Conservation (phyloP, 768 basidiomycete species). For the Phallus indusiatus region DNA sequence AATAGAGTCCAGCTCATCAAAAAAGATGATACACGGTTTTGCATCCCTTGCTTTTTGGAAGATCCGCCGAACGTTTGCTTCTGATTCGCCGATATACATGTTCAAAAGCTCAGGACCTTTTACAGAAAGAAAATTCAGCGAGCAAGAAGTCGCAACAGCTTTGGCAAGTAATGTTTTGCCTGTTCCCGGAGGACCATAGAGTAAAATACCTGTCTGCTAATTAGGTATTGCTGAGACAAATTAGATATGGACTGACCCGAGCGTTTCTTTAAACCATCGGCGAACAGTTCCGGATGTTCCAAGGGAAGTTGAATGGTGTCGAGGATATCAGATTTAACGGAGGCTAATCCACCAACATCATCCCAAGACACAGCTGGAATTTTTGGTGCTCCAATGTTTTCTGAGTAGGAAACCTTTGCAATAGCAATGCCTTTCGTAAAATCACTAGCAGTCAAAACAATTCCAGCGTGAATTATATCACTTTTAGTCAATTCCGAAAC, state of each 20-base stretch:
- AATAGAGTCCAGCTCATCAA: conserved; percentile 92
- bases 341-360: conserved; percentile 86
- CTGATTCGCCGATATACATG: conserved; percentile 98
- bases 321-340: conserved; percentile 85
- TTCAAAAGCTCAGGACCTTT: conserved; percentile 94
- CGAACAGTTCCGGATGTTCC: conserved; percentile 83
- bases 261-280: conserved; percentile 87
- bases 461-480: conserved; percentile 24
- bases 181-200: conserved; percentile 94
- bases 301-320: conserved; percentile 93
- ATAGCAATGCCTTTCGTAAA: conserved; percentile 63
- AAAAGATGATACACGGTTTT: conserved; percentile 91
- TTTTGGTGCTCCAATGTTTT: conserved; percentile 93
- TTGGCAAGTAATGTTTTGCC: conserved; percentile 94
- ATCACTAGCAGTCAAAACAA: conserved; percentile 42
- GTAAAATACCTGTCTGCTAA: conserved; percentile 55
- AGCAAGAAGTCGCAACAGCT: conserved; percentile 91
- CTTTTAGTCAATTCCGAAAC: not conserved
- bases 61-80: conserved; percentile 90
- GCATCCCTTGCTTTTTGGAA: conserved; percentile 91
- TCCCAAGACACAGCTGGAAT: conserved; percentile 97
- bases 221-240: not conserved
- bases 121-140: conserved; percentile 94
- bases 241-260: conserved; percentile 53
- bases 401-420: conserved; percentile 71